A percentile compares a stretch with the other conserved stretches of the same genome.
Conservation (phyloP, 371 early-diverging fungal genomes). For the Mortierella sp. region DNA sequence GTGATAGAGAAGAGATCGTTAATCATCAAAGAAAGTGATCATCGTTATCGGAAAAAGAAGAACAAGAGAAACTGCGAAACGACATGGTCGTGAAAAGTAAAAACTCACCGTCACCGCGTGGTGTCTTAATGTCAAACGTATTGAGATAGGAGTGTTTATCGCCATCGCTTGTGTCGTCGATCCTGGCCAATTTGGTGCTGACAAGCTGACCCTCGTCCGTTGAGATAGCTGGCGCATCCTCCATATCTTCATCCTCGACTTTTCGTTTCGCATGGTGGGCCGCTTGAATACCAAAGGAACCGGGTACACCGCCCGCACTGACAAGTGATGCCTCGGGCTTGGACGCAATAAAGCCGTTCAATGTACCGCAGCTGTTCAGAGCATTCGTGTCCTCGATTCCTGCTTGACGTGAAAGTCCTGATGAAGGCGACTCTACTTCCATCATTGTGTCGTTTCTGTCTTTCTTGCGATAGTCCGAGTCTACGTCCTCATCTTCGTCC, state of each 20-base stretch:
- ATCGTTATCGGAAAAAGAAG: too few species aligned
- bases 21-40: too few species aligned
- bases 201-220: constrained; percentile 51
- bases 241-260: constrained; percentile 53
- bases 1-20: background rate
- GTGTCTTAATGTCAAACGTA: constrained; percentile 49
- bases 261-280: constrained; percentile 42
- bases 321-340: constrained; percentile 35
- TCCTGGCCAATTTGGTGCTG: constrained; percentile 50
- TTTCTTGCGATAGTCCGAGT: constrained; percentile 31
- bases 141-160: constrained; percentile 33
- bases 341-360: constrained; percentile 45
- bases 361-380: constrained; percentile 2
- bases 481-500: constrained; percentile 33
- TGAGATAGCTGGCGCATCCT: constrained; percentile 37
- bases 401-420: constrained; percentile 13
- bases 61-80: too few species aligned
- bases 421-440: constrained; percentile 24
- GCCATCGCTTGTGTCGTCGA: constrained; percentile 37
- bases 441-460: constrained; percentile 39
- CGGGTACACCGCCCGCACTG: background rate
- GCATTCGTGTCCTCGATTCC: constrained; percentile 15
- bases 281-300: background rate
- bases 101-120: constrained; percentile 42
- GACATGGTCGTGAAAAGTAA: background rate